Percentiles rank a stretch among this genome's conserved stretches.
Evolutionary conservation across 2,329 filamentous ascomycete species (phyloP).

Genomic region (Epichloe coenophiala): DNA sequence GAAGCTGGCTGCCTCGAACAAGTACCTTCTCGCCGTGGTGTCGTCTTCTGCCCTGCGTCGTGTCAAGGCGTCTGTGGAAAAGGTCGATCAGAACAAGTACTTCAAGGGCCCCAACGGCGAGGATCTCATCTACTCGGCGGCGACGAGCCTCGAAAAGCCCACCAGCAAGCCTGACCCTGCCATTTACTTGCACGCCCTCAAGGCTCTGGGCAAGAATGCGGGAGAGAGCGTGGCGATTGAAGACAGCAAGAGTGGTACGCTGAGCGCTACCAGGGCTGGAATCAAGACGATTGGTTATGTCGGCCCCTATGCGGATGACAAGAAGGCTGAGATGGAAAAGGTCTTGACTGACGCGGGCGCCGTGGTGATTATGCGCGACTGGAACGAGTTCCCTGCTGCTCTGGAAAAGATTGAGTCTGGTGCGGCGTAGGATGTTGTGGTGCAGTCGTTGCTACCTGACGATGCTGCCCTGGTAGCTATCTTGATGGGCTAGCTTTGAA

Average conservation of each 20-base stretch:
- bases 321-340: conserved; percentile 52
- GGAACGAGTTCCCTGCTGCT: conserved; percentile 38
- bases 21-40: conserved; percentile 68
- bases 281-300: conserved; percentile 79
- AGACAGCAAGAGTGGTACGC: conserved; percentile 76
- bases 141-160: conserved; percentile 63
- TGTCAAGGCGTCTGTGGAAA: conserved; percentile 64
- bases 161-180: conserved; percentile 85
- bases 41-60: conserved; percentile 67
- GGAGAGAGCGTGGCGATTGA: conserved; percentile 69
- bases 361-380: conserved; percentile 46
- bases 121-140: conserved; percentile 68
- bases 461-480: not conserved
- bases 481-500: not conserved
- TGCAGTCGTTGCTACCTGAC: not conserved
- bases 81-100: conserved; percentile 67
- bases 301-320: conserved; percentile 54
- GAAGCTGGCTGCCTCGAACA: conserved; percentile 42
- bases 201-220: conserved; percentile 57
- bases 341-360: conserved; percentile 48
- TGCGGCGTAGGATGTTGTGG: not conserved
- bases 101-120: conserved; percentile 38
- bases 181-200: conserved; percentile 68
- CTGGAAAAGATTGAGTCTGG: conserved; percentile 34
- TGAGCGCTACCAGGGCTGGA: conserved; percentile 57